Conservation (phyloP, 2,329 filamentous ascomycete species). For the Furcasterigmium sp. region DNA sequence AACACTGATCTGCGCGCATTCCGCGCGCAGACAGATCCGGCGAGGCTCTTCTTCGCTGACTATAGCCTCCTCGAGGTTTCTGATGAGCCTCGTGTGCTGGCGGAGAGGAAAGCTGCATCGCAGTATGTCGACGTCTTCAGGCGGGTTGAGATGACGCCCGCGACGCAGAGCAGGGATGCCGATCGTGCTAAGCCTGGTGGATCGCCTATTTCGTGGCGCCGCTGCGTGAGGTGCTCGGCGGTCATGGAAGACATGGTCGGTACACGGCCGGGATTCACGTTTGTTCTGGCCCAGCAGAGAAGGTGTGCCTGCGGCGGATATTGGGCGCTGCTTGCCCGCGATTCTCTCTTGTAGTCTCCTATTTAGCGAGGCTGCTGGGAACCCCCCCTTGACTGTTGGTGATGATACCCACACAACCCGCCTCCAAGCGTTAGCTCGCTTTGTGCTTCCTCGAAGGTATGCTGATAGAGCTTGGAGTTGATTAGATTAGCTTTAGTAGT, state of each 20-base stretch:
- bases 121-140: slow-evolving; percentile 52
- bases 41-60: slow-evolving; percentile 68
- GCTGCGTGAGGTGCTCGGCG: slow-evolving; percentile 56
- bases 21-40: slow-evolving; percentile 54
- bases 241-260: slow-evolving; percentile 60
- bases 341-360: too few species aligned
- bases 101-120: slow-evolving; percentile 27
- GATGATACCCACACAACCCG: too few species aligned
- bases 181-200: slow-evolving; percentile 30
- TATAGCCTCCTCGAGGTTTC: slow-evolving; percentile 64
- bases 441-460: too few species aligned
- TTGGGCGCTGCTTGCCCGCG: slow-evolving; percentile 40
- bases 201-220: slow-evolving; percentile 28
- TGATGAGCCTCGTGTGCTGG: slow-evolving; percentile 46
- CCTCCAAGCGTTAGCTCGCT: too few species aligned
- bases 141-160: slow-evolving; percentile 41
- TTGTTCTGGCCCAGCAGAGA: slow-evolving; percentile 49
- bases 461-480: too few species aligned
- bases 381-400: too few species aligned
- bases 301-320: slow-evolving; percentile 50
- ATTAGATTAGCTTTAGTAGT: too few species aligned
- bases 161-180: slow-evolving; percentile 18
- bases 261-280: slow-evolving; percentile 43
- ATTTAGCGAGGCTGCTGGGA: too few species aligned
- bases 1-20: slow-evolving; percentile 53